Conservation (phyloP, 2,329 filamentous ascomycete genomes). For the Talaromyces albobiverticillius region DNA sequence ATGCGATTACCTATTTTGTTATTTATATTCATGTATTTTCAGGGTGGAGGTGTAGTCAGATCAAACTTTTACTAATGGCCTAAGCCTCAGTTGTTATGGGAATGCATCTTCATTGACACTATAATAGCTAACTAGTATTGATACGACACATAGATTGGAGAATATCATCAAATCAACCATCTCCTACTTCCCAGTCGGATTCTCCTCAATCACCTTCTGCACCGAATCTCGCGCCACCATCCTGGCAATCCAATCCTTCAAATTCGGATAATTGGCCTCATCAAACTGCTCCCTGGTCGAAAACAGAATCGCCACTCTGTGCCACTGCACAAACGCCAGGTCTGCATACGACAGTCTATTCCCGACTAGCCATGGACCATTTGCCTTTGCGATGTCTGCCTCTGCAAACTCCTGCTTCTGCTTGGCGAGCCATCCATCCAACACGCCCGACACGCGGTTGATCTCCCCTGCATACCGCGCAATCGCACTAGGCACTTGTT, state of each 20-base stretch:
- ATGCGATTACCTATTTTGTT: too few species aligned
- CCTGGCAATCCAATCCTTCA: not conserved
- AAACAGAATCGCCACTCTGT: not conserved
- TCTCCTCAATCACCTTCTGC: not conserved
- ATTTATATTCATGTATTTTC: too few species aligned
- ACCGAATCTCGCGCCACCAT: not conserved
- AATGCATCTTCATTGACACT: too few species aligned
- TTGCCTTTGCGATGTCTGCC: not conserved
- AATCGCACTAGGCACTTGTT: slow-evolving; percentile 5
- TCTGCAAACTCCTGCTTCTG: slow-evolving; percentile 16
- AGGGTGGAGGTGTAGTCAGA: too few species aligned
- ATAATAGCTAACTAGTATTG: too few species aligned
- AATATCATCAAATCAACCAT: too few species aligned
- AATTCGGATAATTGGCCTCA: not conserved
- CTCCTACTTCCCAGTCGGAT: not conserved
- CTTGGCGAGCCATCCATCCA: slow-evolving; percentile 17
- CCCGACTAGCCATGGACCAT: slow-evolving; percentile 28
- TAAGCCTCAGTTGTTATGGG: too few species aligned
- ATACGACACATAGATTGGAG: too few species aligned
- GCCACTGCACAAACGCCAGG: slow-evolving; percentile 12
- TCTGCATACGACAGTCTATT: slow-evolving; percentile 12
- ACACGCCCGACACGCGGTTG: slow-evolving; percentile 10
- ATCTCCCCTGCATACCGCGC: slow-evolving; percentile 12
- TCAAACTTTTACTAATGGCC: too few species aligned
- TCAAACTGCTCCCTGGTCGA: not conserved